A percentile compares a stretch with the other conserved stretches of the same genome.
These are phyloP conservation scores for Acmispon strigosus DNA, from an alignment of 306 rosid species.

Conservation along the genomic window DNA sequence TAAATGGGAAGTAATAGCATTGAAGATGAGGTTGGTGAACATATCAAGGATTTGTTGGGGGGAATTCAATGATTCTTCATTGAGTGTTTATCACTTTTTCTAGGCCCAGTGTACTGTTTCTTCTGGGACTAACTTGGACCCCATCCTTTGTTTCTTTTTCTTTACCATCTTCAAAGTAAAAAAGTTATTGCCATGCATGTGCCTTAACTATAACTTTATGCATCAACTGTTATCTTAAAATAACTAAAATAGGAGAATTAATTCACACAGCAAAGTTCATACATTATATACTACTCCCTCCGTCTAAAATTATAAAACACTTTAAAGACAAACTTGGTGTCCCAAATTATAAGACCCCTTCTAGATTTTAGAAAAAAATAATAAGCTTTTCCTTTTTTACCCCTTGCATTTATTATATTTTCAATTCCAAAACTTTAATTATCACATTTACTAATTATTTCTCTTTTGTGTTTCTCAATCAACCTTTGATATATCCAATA, in stretches of 20 bases:
- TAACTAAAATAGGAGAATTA: not conserved
- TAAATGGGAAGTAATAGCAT: slow-evolving; percentile 30
- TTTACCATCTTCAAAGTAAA: not conserved
- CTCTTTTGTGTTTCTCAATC: too few species aligned
- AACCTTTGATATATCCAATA: too few species aligned
- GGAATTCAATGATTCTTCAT: slow-evolving; percentile 67
- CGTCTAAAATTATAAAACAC: too few species aligned
- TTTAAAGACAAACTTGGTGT: too few species aligned
- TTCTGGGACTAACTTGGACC: not conserved
- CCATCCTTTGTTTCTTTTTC: not conserved
- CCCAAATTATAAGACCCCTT: too few species aligned
- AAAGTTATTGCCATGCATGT: not conserved
- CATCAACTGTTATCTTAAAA: not conserved
- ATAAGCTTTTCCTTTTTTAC: too few species aligned
- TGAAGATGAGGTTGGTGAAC: slow-evolving; percentile 36
- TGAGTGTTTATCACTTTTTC: slow-evolving; percentile 12
- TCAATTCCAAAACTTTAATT: too few species aligned
- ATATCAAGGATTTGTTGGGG: slow-evolving; percentile 36
- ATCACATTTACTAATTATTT: too few species aligned
- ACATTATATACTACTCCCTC: slow-evolving; percentile 11
- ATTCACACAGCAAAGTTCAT: not conserved
- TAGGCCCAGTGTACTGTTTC: not conserved
- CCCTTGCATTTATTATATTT: too few species aligned
- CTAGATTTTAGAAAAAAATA: too few species aligned
- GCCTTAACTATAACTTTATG: not conserved